Percentiles rank a stretch among this genome's conserved stretches.
These are phyloP conservation scores for Russula ochroleuca DNA, from an alignment of 768 basidiomycete species.

Conservation along the genomic window DNA sequence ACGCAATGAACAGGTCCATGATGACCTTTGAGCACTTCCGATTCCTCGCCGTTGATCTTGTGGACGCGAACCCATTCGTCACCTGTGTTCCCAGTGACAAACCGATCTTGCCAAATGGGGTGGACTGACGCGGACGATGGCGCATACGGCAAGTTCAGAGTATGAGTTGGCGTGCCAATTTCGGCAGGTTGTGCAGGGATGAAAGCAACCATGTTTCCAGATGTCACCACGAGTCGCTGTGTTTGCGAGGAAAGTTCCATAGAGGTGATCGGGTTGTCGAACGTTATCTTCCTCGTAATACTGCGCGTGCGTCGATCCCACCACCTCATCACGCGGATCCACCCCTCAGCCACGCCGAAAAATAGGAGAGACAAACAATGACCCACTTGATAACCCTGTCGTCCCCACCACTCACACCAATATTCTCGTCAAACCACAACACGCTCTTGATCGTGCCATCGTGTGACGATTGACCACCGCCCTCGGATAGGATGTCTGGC, in stretches of 20 bases:
- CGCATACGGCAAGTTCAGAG: conserved; percentile 73
- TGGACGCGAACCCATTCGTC: conserved; percentile 98
- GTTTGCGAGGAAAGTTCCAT: conserved; percentile 89
- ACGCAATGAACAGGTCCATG: conserved; percentile 96
- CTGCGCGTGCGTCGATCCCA: conserved; percentile 88
- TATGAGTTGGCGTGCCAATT: conserved; percentile 61
- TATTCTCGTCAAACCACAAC: conserved; percentile 86
- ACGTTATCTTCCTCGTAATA: conserved; percentile 63
- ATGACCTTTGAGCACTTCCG: conserved; percentile 91
- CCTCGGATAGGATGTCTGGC: conserved; percentile 70
- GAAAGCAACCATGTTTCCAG: conserved; percentile 89
- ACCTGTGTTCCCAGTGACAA: conserved; percentile 82
- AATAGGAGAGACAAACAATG: neutral
- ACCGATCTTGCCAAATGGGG: conserved; percentile 81
- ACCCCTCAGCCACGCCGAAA: conserved; percentile 1
- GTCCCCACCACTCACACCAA: conserved; percentile 86
- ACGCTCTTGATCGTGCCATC: conserved; percentile 91
- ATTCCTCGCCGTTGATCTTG: conserved; percentile 83
- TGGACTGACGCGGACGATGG: conserved; percentile 96
- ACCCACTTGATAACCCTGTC: conserved; percentile 85
- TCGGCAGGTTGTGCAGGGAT: conserved; percentile 60
- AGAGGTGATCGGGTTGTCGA: conserved; percentile 80
- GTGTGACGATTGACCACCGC: conserved; percentile 59
- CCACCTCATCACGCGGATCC: conserved; percentile 56
- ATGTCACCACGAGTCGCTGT: conserved; percentile 81